A percentile compares a stretch with the other conserved stretches of the same genome.
phyloP scores from a whole-genome alignment of 169 alveolate genomes.

The Babesia microti region DNA sequence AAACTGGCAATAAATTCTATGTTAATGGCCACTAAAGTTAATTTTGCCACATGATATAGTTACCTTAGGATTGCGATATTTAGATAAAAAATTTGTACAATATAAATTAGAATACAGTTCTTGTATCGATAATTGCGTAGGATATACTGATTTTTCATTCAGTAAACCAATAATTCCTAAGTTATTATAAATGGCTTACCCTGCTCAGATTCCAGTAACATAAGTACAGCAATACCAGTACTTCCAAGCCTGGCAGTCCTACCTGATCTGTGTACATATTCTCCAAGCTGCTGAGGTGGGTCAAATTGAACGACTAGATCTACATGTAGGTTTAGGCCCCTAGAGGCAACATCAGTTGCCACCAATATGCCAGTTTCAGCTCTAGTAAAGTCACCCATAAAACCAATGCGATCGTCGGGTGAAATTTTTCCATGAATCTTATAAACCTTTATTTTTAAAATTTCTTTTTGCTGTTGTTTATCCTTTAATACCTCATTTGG shows the following conservation, averaged over 20 bases:
- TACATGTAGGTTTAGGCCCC: constrained; percentile 84
- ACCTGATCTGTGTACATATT: constrained; percentile 88
- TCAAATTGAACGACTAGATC: constrained; percentile 82
- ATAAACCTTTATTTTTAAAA: constrained; percentile 36
- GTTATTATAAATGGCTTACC: too few relatives aligned
- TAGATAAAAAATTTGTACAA: too few relatives aligned
- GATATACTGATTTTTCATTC: too few relatives aligned
- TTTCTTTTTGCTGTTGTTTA: constrained; percentile 16
- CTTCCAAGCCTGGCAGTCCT: constrained; percentile 82
- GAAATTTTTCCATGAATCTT: constrained; percentile 55
- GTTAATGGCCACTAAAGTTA: too few relatives aligned
- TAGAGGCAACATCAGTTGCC: constrained; percentile 88
- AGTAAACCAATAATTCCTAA: too few relatives aligned
- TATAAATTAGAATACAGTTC: too few relatives aligned
- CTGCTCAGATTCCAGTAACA: constrained; percentile 42
- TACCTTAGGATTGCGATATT: too few relatives aligned
- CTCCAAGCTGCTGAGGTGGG: constrained; percentile 83
- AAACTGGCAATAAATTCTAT: too few relatives aligned
- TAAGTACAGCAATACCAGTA: constrained; percentile 46
- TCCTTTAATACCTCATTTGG: constrained; percentile 38
- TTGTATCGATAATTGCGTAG: too few relatives aligned
- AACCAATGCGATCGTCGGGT: constrained; percentile 46
- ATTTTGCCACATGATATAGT: too few relatives aligned
- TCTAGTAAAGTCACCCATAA: constrained; percentile 42
- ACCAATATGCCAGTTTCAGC: constrained; percentile 53